Evolutionary conservation across 352 stramenopile species (phyloP).

Genomic region (Globisporangium abappressorium): DNA sequence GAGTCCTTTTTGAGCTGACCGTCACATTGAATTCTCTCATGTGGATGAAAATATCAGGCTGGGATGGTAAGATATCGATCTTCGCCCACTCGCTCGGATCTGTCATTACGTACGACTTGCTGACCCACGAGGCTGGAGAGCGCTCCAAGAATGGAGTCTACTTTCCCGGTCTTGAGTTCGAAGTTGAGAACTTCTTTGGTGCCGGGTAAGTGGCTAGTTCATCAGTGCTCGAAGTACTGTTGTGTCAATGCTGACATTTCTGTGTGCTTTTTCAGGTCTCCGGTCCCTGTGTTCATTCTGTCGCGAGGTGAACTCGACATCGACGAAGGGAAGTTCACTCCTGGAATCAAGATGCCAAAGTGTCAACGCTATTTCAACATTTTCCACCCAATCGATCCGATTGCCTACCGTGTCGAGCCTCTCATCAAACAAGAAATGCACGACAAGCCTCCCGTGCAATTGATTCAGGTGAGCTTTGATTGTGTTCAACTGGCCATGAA

Average conservation of each 20-base stretch:
- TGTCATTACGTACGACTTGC: constrained; percentile 91
- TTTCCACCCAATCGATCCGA: constrained; percentile 90
- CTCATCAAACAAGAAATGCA: constrained; percentile 88
- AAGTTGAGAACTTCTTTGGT: constrained; percentile 86
- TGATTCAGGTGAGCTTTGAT: constrained; percentile 54
- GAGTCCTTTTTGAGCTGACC: neutral
- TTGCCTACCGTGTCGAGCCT: constrained; percentile 89
- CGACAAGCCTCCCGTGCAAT: constrained; percentile 76
- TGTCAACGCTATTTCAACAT: constrained; percentile 89
- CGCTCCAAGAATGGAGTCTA: constrained; percentile 61
- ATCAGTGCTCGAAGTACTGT: neutral
- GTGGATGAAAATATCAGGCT: constrained; percentile 30
- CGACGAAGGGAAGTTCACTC: constrained; percentile 65
- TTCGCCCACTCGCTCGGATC: constrained; percentile 89
- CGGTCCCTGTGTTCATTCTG: constrained; percentile 81
- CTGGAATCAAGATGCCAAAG: constrained; percentile 76
- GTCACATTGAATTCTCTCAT: neutral
- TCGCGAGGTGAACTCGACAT: constrained; percentile 78
- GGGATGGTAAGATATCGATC: constrained; percentile 88
- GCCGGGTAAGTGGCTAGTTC: constrained; percentile 45
- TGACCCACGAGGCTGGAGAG: constrained; percentile 74
- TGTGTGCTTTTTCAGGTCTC: constrained; percentile 39
- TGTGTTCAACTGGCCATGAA: neutral
- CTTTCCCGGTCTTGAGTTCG: constrained; percentile 79
- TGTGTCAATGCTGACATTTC: neutral